Conservation (phyloP, 768 basidiomycete genomes). For the Suillus subluteus region DNA sequence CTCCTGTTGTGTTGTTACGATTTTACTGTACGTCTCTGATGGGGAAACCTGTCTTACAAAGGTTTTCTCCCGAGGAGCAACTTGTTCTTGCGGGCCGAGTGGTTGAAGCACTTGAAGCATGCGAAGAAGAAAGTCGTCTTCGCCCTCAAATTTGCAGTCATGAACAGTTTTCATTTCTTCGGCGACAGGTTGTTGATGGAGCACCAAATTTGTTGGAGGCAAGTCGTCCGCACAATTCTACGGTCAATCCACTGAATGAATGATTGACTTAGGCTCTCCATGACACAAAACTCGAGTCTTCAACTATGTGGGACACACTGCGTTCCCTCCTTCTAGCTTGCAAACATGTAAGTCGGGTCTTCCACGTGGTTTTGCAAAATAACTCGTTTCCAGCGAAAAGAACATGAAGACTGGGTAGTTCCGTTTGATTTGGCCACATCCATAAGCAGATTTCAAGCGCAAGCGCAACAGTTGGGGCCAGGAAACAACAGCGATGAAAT, state of each 20-base stretch:
- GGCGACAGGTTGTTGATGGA: constrained; percentile 54
- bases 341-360: constrained; percentile 28
- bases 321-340: constrained; percentile 25
- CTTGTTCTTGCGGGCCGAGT: constrained; percentile 49
- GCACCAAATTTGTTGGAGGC: constrained; percentile 50
- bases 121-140: constrained; percentile 33
- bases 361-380: constrained; percentile 21
- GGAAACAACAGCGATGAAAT: constrained; percentile 35
- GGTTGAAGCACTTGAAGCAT: constrained; percentile 46
- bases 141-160: constrained; percentile 29
- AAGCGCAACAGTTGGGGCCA: constrained; percentile 25
- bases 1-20: constrained; percentile 50
- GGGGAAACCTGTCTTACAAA: constrained; percentile 51
- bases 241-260: constrained; percentile 13
- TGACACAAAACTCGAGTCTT: constrained; percentile 28
- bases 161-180: constrained; percentile 40
- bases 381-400: constrained; percentile 45
- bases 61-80: constrained; percentile 47
- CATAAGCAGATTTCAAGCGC: constrained; percentile 36
- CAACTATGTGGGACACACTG: constrained; percentile 29
- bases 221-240: constrained; percentile 25
- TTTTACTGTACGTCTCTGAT: constrained; percentile 52
- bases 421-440: constrained; percentile 43
- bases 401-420: constrained; percentile 44
- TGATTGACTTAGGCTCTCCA: constrained; percentile 19